Conservation (phyloP, 495 filamentous ascomycete genomes). For the Daldinia concentrica region DNA sequence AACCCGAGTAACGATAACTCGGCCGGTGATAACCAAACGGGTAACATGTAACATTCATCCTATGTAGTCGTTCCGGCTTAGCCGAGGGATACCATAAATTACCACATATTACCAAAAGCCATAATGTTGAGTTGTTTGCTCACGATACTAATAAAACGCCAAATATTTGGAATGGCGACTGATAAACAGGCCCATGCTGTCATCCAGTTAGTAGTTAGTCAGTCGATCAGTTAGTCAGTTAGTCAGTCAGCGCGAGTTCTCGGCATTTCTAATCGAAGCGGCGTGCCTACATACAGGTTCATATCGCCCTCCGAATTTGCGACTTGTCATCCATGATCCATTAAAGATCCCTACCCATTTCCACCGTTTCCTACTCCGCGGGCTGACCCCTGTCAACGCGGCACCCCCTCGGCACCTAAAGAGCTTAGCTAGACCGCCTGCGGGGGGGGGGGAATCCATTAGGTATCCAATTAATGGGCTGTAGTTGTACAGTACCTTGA, state of each 20-base stretch:
- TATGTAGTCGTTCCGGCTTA: constrained; percentile 1
- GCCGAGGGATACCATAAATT: not conserved
- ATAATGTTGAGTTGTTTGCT: not conserved
- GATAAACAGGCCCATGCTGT: not conserved
- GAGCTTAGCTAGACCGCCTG: constrained; percentile 42
- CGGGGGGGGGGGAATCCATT: constrained; percentile 9
- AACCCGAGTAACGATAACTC: not conserved
- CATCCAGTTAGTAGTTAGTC: constrained; percentile 4
- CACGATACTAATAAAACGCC: not conserved
- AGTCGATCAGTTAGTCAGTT: constrained; percentile 13
- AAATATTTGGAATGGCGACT: not conserved
- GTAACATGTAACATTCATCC: not conserved
- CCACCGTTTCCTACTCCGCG: constrained; percentile 18
- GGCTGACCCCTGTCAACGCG: constrained; percentile 26
- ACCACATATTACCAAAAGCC: not conserved
- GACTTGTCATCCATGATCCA: constrained; percentile 13
- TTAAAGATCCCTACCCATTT: constrained; percentile 7
- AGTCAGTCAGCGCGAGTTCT: constrained; percentile 23
- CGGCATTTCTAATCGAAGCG: constrained; percentile 38
- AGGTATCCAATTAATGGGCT: constrained; percentile 17
- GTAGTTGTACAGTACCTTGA: constrained; percentile 8
- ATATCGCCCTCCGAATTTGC: constrained; percentile 15
- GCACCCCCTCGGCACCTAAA: constrained; percentile 38
- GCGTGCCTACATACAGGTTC: constrained; percentile 35
- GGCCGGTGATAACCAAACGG: not conserved